Percentiles rank a stretch among this genome's conserved stretches.
Evolutionary conservation across 208 protist species (phyloP).

Genomic region (Tritrichomonas foetus): DNA sequence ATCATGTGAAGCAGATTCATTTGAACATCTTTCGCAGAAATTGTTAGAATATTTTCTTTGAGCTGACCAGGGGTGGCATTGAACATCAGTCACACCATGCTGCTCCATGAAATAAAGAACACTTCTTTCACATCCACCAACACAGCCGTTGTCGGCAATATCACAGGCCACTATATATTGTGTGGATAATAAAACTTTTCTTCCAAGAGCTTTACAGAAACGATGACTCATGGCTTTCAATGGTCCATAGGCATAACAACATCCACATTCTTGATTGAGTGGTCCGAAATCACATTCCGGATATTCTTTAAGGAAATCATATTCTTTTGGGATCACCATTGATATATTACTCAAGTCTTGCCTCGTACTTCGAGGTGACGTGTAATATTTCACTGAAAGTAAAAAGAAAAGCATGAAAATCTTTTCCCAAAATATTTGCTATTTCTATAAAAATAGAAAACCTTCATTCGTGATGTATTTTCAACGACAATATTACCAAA

Average conservation of each 20-base stretch:
- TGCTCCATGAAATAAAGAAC: conserved; percentile 34
- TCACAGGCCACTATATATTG: conserved; percentile 33
- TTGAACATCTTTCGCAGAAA: not conserved
- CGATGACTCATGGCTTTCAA: conserved; percentile 32
- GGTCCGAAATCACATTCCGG: conserved; percentile 27
- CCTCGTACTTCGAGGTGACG: too few relatives aligned
- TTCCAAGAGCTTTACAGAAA: not conserved
- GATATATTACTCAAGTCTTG: not conserved
- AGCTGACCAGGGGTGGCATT: not conserved
- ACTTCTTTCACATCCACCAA: not conserved
- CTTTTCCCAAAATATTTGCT: not conserved
- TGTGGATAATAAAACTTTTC: not conserved
- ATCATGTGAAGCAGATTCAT: not conserved
- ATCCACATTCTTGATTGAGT: conserved; percentile 31
- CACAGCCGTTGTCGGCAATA: not conserved
- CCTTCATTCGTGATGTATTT: not conserved
- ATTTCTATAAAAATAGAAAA: not conserved
- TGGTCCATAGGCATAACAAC: conserved; percentile 34
- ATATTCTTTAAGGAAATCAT: conserved; percentile 18
- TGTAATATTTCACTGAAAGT: not conserved
- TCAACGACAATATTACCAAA: not conserved
- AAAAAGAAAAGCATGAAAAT: not conserved
- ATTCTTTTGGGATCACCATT: not conserved
- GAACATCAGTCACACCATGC: conserved; percentile 4
- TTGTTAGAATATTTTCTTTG: not conserved